Evolutionary conservation across 371 early-diverging fungal species (phyloP).

Genomic region (Smittium mucronatum): DNA sequence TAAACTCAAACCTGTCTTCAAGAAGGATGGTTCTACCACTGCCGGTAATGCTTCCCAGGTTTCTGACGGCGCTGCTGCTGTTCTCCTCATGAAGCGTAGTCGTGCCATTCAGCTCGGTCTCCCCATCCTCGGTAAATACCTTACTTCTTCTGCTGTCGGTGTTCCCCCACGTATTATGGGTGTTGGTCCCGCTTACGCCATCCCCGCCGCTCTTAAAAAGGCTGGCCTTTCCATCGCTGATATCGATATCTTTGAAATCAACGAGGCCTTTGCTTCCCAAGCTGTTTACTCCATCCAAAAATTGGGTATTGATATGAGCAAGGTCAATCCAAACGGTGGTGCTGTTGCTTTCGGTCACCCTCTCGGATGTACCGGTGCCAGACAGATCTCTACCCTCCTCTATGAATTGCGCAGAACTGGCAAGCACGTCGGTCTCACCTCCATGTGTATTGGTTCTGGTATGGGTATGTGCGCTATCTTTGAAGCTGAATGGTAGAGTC

Average conservation of each 20-base stretch:
- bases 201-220: constrained; percentile 76
- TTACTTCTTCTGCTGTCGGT: constrained; percentile 82
- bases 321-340: constrained; percentile 97
- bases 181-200: constrained; percentile 87
- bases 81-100: constrained; percentile 87
- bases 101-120: constrained; percentile 79
- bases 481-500: constrained; percentile 77
- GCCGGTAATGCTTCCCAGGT: constrained; percentile 98
- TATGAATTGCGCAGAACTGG: constrained; percentile 81
- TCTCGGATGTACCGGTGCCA: constrained; percentile 86
- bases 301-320: constrained; percentile 65
- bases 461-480: constrained; percentile 93
- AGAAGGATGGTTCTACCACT: constrained; percentile 73
- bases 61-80: constrained; percentile 96
- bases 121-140: constrained; percentile 76
- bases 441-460: constrained; percentile 95
- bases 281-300: constrained; percentile 83
- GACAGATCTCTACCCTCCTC: constrained; percentile 89
- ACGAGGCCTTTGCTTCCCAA: constrained; percentile 98
- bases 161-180: constrained; percentile 94
- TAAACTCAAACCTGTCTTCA: constrained; percentile 88
- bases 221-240: constrained; percentile 67
- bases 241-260: constrained; percentile 75
- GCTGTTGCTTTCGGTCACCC: constrained; percentile 95
- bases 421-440: constrained; percentile 73